phyloP scores from a whole-genome alignment of 225 moss, liverwort and hornwort genomes.

The Antitrichia curtipendula region DNA sequence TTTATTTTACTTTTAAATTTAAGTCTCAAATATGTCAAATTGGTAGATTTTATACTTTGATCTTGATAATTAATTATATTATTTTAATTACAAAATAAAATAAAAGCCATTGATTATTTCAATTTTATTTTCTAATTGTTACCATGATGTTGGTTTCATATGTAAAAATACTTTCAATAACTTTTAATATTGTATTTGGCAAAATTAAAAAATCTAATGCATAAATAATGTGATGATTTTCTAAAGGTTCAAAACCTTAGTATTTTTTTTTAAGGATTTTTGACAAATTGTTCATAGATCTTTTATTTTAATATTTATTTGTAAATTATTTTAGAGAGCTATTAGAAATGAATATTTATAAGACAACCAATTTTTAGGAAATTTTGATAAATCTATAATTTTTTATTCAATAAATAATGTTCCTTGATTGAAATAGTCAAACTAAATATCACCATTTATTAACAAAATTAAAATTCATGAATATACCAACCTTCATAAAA shows the following conservation, averaged over 20 bases:
- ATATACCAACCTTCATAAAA: too few relatives aligned
- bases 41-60: neutral
- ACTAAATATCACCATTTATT: neutral
- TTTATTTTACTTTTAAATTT: neutral
- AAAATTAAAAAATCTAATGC: neutral
- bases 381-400: neutral
- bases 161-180: neutral
- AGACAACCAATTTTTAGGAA: rapidly evolving
- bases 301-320: too few relatives aligned
- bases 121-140: too few relatives aligned
- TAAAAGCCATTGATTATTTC: too few relatives aligned
- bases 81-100: neutral
- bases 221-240: too few relatives aligned
- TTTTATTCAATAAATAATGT: neutral
- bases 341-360: too few relatives aligned
- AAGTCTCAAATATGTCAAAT: too few relatives aligned
- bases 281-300: too few relatives aligned
- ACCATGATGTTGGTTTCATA: neutral
- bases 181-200: neutral
- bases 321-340: too few relatives aligned
- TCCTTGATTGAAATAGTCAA: neutral
- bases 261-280: neutral
- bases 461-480: too few relatives aligned
- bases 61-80: too few relatives aligned
- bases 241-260: neutral